phyloP scores from a whole-genome alignment of 2,329 filamentous ascomycete genomes.

The Myriosclerotinia duriaeana region DNA sequence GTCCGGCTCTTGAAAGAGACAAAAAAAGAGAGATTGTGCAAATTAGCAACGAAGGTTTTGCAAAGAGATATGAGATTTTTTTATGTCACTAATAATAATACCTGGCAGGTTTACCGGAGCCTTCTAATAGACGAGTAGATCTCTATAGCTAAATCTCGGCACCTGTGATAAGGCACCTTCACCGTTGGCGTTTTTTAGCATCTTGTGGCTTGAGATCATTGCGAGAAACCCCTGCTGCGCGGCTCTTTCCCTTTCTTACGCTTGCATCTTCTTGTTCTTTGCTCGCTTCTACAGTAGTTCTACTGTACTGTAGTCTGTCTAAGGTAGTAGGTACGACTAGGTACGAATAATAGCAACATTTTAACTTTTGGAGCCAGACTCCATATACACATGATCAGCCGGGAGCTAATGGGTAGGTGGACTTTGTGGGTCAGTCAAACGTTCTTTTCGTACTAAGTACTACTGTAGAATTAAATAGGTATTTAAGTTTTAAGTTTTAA shows the following conservation, averaged over 20 bases:
- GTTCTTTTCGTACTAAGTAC: constrained; percentile 4
- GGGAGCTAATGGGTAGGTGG: constrained; percentile 13
- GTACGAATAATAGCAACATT: not conserved
- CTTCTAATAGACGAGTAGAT: not conserved
- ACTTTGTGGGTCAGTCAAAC: constrained; percentile 4
- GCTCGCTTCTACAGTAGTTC: not conserved
- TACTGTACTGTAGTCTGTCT: too few relatives aligned
- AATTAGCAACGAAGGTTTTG: not conserved
- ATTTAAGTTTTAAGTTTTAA: not conserved
- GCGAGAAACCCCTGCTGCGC: constrained; percentile 3
- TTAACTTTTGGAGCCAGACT: constrained; percentile 3
- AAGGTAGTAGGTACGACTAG: too few relatives aligned
- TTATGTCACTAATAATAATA: not conserved
- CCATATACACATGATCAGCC: constrained; percentile 9
- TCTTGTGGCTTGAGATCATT: constrained; percentile 19
- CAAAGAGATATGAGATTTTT: not conserved
- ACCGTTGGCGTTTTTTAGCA: constrained; percentile 27
- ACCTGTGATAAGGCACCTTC: constrained; percentile 1
- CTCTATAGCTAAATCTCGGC: not conserved
- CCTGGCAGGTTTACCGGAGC: not conserved
- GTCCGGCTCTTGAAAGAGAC: not conserved
- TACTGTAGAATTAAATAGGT: too few relatives aligned
- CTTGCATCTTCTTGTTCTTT: constrained; percentile 14
- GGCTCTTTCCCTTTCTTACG: constrained; percentile 9
- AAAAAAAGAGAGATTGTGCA: not conserved